Percentiles rank a stretch among this genome's conserved stretches.
Evolutionary conservation across 2,329 filamentous ascomycete genomes (phyloP).

Genomic region (Penicillium nordicum): DNA sequence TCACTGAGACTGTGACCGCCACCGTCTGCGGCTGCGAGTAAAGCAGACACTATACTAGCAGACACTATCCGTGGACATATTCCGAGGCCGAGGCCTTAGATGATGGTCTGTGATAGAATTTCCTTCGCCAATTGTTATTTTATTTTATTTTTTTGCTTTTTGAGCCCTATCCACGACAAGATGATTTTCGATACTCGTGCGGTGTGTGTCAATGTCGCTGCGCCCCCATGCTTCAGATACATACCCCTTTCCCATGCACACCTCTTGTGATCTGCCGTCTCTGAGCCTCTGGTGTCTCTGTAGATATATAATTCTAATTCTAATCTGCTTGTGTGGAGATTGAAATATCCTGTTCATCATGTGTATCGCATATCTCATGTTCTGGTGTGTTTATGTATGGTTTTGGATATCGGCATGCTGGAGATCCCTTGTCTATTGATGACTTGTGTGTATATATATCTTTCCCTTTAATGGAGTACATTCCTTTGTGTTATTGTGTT

Average conservation of each 20-base stretch:
- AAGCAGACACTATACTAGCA: slow-evolving; percentile 3
- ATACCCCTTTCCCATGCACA: background rate
- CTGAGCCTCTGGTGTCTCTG: slow-evolving; percentile 19
- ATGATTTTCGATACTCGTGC: slow-evolving; percentile 10
- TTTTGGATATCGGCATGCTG: background rate
- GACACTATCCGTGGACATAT: background rate
- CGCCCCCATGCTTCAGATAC: too few species aligned
- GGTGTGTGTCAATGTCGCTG: too few species aligned
- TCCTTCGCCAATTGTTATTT: background rate
- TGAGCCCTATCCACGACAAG: slow-evolving; percentile 15
- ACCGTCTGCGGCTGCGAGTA: slow-evolving; percentile 26
- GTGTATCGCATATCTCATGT: slow-evolving; percentile 9
- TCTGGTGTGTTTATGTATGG: background rate
- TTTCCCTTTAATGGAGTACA: slow-evolving; percentile 31
- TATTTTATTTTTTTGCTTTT: background rate
- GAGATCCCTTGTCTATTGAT: slow-evolving; percentile 7
- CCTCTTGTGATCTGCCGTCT: slow-evolving; percentile 16
- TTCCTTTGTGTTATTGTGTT: slow-evolving; percentile 19
- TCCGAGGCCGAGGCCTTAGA: background rate
- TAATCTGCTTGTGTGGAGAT: slow-evolving; percentile 22
- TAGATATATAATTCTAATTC: slow-evolving; percentile 38
- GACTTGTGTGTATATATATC: slow-evolving; percentile 5
- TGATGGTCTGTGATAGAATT: background rate
- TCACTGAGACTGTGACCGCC: slow-evolving; percentile 12
- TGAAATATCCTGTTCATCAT: slow-evolving; percentile 6